phyloP scores from a whole-genome alignment of 2,329 filamentous ascomycete genomes.

The Fusarium verrucosum region DNA sequence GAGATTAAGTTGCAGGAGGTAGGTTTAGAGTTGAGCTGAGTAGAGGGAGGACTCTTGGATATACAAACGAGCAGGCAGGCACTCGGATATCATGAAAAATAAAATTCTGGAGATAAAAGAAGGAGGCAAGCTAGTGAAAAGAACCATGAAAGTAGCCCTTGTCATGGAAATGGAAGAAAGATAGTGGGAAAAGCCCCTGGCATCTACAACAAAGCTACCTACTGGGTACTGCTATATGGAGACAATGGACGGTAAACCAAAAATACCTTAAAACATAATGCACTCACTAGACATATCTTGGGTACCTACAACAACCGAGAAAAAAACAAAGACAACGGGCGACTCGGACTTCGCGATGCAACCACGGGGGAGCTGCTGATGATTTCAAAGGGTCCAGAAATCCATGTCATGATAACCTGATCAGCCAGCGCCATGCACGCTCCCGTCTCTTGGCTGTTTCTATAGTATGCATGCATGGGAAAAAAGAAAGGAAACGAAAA shows the following conservation, averaged over 20 bases:
- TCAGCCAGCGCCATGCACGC: conserved; percentile 12
- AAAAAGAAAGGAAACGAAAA: conserved; percentile 12
- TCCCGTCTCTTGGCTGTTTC: conserved; percentile 24
- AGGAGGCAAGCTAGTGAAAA: conserved; percentile 2
- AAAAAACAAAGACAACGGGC: conserved; percentile 18
- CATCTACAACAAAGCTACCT: conserved; percentile 2
- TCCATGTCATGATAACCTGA: conserved; percentile 25
- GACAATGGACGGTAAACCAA: conserved; percentile 12
- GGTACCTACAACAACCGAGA: conserved; percentile 2
- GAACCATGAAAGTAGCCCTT: conserved; percentile 13
- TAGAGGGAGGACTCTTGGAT: not conserved
- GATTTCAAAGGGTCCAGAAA: conserved; percentile 9
- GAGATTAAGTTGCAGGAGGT: not conserved
- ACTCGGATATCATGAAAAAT: not conserved
- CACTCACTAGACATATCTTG: no score
- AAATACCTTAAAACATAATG: conserved; percentile 3
- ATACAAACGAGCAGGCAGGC: not conserved
- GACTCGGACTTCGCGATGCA: conserved; percentile 31
- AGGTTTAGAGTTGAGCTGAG: not conserved
- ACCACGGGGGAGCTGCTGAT: conserved; percentile 29
- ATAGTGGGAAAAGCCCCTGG: conserved; percentile 7
- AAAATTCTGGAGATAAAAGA: conserved; percentile 16
- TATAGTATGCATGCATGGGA: no score
- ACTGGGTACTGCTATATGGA: not conserved
- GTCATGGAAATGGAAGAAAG: not conserved